These are phyloP conservation scores for Colletotrichum ledebouriae DNA, from an alignment of 2,329 filamentous ascomycete genomes.

Conservation along the genomic window DNA sequence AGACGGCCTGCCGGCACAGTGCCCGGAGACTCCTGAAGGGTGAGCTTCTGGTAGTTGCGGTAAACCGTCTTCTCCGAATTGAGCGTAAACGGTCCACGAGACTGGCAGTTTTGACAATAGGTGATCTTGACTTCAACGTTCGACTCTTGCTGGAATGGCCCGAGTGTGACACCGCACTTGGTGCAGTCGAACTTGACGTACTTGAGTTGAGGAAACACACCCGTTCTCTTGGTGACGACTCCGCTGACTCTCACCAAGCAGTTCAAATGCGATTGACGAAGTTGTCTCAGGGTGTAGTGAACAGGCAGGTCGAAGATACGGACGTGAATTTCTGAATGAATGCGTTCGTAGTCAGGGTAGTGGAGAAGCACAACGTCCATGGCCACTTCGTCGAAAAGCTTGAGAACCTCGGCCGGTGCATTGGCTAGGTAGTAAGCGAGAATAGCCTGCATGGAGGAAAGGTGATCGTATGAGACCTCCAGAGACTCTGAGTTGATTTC, in stretches of 20 bases:
- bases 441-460: constrained; percentile 91
- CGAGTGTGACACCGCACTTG: constrained; percentile 92
- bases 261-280: constrained; percentile 96
- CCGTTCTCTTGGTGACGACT: constrained; percentile 92
- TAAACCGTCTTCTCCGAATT: constrained; percentile 99
- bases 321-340: constrained; percentile 97
- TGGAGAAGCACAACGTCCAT: constrained; percentile 97
- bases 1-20: constrained; percentile 96
- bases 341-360: constrained; percentile 97
- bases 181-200: constrained; percentile 98
- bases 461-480: constrained; percentile 94
- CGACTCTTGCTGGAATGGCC: constrained; percentile 97
- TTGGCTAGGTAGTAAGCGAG: constrained; percentile 97
- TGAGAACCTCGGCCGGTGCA: constrained; percentile 93
- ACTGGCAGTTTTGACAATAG: constrained; percentile 97
- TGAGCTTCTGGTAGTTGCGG: constrained; percentile 98
- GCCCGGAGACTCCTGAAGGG: constrained; percentile 95
- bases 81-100: constrained; percentile 91
- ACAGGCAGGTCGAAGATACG: constrained; percentile 95
- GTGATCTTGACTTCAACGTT: constrained; percentile 96
- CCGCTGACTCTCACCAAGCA: constrained; percentile 94
- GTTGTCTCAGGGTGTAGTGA: constrained; percentile 92
- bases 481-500: constrained; percentile 97
- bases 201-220: constrained; percentile 97
- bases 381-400: constrained; percentile 95